Base-by-base conservation (phyloP, 2,329 filamentous ascomycete species). In the Fusarium sambucinum region DNA sequence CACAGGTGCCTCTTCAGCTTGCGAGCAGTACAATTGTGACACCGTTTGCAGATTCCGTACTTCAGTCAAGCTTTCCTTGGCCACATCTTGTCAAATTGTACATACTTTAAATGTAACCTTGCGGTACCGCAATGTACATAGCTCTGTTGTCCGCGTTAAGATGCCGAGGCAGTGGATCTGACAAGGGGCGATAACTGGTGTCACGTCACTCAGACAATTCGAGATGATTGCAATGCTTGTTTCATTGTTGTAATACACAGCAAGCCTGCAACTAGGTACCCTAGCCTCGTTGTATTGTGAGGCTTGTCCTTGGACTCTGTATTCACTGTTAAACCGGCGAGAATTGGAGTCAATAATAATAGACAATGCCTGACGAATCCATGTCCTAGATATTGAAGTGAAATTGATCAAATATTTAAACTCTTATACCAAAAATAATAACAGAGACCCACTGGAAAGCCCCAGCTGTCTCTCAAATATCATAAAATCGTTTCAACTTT, bases 401-500 rank as follows among this genome's bases (percentile, higher is more conserved):
- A 51, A 59, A 14, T 58, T 33, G 40, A 35, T n/a, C 42, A 44
- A 55, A 53, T 62, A 57, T 30, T 40, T 21, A 66, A 47, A 64
- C 63, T 66, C 66, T 61, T 48, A 54, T 35, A 29, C 55, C 42
- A 50, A 46, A 32, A 37, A 47, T 42, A 47, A 38, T 29, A 37
- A 48, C 17, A 44, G 35, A 55, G 45, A 27, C 35, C 46, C 10
- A 5, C 17, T 17, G 6, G 9, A 7, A 14, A 40, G 32, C 12
- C 17, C 33, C 29, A 32, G 46, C 30, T 30, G 27, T 33, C 35
- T 51, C 33, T 27, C 40, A 63, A 54, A 42, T 52, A 40, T 66
- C 64, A 55, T 71, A 59, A 63, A 51, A 58, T 59, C 53, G 59
- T 52, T 46, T 42, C 46, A 42, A 41, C n/a, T 53, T 45, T 62